Evolutionary conservation across 192 early-diverging fungal species (phyloP).

Genomic region (Entophlyctis helioformis): DNA sequence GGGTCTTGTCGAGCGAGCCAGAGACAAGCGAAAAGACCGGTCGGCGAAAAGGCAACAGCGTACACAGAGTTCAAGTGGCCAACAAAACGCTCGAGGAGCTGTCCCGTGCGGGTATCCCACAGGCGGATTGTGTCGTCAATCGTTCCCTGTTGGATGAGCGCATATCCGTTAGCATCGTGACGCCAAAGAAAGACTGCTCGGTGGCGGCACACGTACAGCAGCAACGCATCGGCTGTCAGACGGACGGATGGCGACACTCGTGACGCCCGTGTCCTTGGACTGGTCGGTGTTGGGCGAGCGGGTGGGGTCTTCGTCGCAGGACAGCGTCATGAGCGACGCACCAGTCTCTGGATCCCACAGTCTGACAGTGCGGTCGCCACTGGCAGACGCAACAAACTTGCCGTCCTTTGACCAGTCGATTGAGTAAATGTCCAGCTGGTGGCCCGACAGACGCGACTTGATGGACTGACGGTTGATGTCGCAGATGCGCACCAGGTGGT

Average conservation of each 20-base stretch:
- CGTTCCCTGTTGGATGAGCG: slow-evolving; percentile 43
- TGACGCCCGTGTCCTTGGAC: slow-evolving; percentile 85
- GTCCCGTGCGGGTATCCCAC: slow-evolving; percentile 75
- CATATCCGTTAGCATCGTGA: background rate
- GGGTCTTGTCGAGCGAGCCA: slow-evolving; percentile 82
- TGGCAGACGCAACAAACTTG: slow-evolving; percentile 74
- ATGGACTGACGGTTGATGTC: slow-evolving; percentile 21
- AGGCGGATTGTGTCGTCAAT: slow-evolving; percentile 87
- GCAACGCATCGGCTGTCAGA: slow-evolving; percentile 70
- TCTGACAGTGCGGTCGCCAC: slow-evolving; percentile 33
- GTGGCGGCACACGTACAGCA: slow-evolving; percentile 24
- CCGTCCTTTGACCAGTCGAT: slow-evolving; percentile 90
- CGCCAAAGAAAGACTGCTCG: too few relatives aligned
- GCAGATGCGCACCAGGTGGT: slow-evolving; percentile 81
- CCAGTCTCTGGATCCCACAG: slow-evolving; percentile 78
- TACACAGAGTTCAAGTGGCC: slow-evolving; percentile 95
- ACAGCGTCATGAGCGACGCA: slow-evolving; percentile 55
- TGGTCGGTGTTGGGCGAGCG: slow-evolving; percentile 19
- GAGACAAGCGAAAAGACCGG: slow-evolving; percentile 81
- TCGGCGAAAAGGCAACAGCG: slow-evolving; percentile 86
- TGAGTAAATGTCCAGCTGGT: slow-evolving; percentile 94
- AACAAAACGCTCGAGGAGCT: slow-evolving; percentile 77
- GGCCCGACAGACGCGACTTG: slow-evolving; percentile 56
- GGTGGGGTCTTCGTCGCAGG: slow-evolving; percentile 55
- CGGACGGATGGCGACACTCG: slow-evolving; percentile 86